phyloP scores from a whole-genome alignment of 148 eudicot species.

The Polygonum aviculare region DNA sequence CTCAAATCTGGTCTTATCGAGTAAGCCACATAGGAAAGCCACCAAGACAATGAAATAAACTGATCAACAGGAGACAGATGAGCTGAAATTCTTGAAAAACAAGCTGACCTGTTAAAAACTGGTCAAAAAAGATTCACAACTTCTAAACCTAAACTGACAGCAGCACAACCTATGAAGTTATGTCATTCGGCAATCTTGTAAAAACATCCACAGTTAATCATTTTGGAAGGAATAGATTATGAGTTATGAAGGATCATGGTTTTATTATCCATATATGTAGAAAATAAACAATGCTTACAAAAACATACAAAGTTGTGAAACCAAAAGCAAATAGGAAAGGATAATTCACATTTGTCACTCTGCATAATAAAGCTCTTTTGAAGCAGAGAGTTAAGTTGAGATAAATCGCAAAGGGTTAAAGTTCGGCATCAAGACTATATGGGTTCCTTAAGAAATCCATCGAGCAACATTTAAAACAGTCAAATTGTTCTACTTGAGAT shows the following conservation, averaged over 20 bases:
- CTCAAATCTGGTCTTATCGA: not conserved
- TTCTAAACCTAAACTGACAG: not conserved
- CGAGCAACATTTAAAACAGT: not conserved
- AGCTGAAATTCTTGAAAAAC: not conserved
- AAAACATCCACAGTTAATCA: not conserved
- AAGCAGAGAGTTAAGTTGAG: not conserved
- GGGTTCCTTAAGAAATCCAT: not conserved
- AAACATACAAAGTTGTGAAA: not conserved
- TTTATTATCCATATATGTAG: not conserved
- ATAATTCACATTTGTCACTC: not conserved
- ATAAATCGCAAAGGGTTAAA: not conserved
- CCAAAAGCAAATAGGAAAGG: not conserved
- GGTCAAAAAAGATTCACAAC: not conserved
- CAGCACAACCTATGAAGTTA: not conserved
- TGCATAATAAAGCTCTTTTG: not conserved
- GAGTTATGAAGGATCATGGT: not conserved
- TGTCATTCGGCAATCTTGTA: not conserved
- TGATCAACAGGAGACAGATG: not conserved
- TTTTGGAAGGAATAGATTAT: not conserved
- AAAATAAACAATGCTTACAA: not conserved
- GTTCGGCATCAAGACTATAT: not conserved
- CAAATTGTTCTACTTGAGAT: not conserved
- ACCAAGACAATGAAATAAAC: not conserved
- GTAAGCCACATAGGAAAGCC: not conserved
- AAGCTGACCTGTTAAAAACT: not conserved